Conservation (phyloP, 768 basidiomycete species). For the Mycena polygramma region DNA sequence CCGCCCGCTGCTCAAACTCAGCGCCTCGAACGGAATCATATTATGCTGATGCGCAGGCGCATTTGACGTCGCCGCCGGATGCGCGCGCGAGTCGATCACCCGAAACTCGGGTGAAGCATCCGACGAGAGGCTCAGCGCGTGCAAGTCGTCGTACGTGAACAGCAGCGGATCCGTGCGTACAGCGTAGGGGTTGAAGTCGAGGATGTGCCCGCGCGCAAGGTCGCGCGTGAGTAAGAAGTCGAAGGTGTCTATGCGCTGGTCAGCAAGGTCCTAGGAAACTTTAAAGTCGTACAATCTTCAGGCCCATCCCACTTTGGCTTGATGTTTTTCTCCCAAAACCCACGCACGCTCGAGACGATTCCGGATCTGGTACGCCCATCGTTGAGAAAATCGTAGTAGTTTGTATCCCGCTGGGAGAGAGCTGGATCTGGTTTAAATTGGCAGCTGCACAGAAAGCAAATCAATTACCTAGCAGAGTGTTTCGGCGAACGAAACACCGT, state of each 20-base stretch:
- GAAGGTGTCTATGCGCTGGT: slow-evolving; percentile 85
- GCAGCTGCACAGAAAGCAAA: background rate
- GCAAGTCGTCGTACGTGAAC: slow-evolving; percentile 86
- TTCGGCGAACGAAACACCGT: slow-evolving; percentile 88
- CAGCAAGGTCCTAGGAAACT: slow-evolving; percentile 15
- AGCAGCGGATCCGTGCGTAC: slow-evolving; percentile 89
- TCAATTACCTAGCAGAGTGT: slow-evolving; percentile 76
- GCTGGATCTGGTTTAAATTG: slow-evolving; percentile 55
- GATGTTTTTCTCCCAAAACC: slow-evolving; percentile 81
- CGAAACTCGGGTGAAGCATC: slow-evolving; percentile 59
- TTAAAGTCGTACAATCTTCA: slow-evolving; percentile 71
- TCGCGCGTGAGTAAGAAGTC: slow-evolving; percentile 91
- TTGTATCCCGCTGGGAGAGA: slow-evolving; percentile 89
- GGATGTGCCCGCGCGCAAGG: slow-evolving; percentile 78
- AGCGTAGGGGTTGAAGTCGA: slow-evolving; percentile 94
- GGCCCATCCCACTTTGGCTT: slow-evolving; percentile 67
- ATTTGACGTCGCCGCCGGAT: slow-evolving; percentile 76
- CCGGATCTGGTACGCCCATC: slow-evolving; percentile 65
- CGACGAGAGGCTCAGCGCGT: slow-evolving; percentile 46
- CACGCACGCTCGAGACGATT: slow-evolving; percentile 64
- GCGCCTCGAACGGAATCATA: slow-evolving; percentile 91
- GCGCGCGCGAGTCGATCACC: slow-evolving; percentile 80
- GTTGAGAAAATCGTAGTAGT: slow-evolving; percentile 90
- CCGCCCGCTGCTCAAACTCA: slow-evolving; percentile 82
- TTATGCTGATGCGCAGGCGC: slow-evolving; percentile 87